Evolutionary conservation across 805 yeast species (phyloP).

Genomic region (Sporopachydermia lactativora): DNA sequence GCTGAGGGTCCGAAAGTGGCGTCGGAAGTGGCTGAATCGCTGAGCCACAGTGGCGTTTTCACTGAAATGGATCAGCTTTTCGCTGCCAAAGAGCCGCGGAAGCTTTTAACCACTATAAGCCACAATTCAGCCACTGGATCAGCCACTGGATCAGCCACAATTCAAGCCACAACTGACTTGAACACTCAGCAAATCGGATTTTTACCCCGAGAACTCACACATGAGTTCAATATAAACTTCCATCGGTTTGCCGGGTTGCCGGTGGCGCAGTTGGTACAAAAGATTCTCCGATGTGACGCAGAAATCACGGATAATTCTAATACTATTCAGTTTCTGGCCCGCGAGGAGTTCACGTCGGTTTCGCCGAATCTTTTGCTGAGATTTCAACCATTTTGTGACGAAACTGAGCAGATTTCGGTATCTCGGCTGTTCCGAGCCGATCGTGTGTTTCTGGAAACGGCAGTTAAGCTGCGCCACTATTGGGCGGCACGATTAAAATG

Average conservation of each 20-base stretch:
- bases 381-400: conserved; percentile 50
- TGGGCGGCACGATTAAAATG: conserved; percentile 66
- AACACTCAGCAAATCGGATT: conserved; percentile 37
- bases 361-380: conserved; percentile 39
- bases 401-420: too few relatives aligned
- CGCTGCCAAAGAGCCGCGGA: conserved; percentile 29
- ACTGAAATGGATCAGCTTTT: conserved; percentile 49
- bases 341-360: conserved; percentile 48
- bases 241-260: conserved; percentile 42
- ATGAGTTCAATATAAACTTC: conserved; percentile 67
- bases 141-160: too few relatives aligned
- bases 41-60: conserved; percentile 46
- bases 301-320: conserved; percentile 38
- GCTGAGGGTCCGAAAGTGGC: too few relatives aligned
- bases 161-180: too few relatives aligned
- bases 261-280: conserved; percentile 39
- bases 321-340: conserved; percentile 55
- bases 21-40: conserved; percentile 32
- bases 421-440: conserved; percentile 53
- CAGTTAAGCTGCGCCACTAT: conserved; percentile 52
- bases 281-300: conserved; percentile 46
- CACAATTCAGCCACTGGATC: too few relatives aligned
- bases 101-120: conserved; percentile 11
- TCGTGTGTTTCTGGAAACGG: conserved; percentile 50
- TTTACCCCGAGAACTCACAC: conserved; percentile 58